These are phyloP conservation scores for Apiospora arundinis DNA, from an alignment of 2,329 filamentous ascomycete species.

Conservation along the genomic window DNA sequence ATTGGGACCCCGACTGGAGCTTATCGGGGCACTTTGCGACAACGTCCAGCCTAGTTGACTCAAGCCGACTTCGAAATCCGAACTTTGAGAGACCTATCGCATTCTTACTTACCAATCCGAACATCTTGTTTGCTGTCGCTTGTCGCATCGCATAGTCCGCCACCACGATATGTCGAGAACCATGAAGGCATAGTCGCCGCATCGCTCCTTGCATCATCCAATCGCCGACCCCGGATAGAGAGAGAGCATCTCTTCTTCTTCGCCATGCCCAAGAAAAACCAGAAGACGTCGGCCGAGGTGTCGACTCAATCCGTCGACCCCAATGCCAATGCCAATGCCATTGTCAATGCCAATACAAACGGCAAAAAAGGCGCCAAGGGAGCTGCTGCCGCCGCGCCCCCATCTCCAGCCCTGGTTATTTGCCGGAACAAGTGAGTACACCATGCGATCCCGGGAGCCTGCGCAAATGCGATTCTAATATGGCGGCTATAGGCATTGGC, in stretches of 20 bases:
- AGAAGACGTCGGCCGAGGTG: constrained; percentile 43
- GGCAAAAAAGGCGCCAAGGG: constrained; percentile 33
- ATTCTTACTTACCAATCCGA: not conserved
- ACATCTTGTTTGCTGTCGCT: not conserved
- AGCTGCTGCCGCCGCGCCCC: constrained; percentile 27
- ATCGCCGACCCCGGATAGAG: not conserved
- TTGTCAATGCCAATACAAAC: constrained; percentile 28
- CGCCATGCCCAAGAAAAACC: constrained; percentile 56
- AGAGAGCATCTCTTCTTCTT: too few species aligned
- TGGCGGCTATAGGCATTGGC: constrained; percentile 70
- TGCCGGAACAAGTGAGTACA: constrained; percentile 70
- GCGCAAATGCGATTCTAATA: constrained; percentile 20
- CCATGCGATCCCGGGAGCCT: constrained; percentile 25
- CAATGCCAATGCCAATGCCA: constrained; percentile 27
- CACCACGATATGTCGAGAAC: not conserved
- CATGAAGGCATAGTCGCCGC: constrained; percentile 10
- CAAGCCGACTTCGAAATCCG: constrained; percentile 5
- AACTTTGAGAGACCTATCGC: constrained; percentile 1
- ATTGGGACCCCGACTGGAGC: constrained; percentile 1
- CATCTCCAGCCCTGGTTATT: constrained; percentile 59
- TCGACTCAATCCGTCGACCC: constrained; percentile 31
- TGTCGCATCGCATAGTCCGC: not conserved
- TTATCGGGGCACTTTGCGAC: constrained; percentile 18
- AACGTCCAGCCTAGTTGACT: not conserved
- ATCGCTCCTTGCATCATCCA: constrained; percentile 9